phyloP scores from a whole-genome alignment of 441 rosid genomes.

The Theobroma grandiflorum region DNA sequence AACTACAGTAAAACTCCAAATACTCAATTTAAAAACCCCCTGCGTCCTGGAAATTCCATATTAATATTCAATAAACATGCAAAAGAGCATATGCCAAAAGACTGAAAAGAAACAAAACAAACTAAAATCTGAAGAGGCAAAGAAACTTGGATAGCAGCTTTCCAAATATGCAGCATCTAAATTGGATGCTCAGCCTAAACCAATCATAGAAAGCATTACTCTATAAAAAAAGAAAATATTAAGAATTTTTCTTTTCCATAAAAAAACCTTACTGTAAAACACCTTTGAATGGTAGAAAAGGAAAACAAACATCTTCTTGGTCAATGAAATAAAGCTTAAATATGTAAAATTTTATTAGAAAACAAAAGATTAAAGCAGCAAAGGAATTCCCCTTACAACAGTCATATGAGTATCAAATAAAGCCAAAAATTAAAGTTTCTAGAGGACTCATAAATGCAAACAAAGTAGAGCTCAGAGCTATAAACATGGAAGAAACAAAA shows the following conservation, averaged over 20 bases:
- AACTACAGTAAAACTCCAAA: slow-evolving; percentile 24
- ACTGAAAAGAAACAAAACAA: neutral
- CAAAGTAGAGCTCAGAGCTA: slow-evolving; percentile 25
- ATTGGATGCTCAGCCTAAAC: slow-evolving; percentile 4
- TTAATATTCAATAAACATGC: neutral
- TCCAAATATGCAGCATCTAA: neutral
- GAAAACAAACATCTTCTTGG: neutral
- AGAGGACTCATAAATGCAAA: slow-evolving; percentile 25
- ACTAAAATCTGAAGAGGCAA: neutral
- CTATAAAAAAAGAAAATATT: neutral
- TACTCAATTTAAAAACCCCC: slow-evolving; percentile 12
- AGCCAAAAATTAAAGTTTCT: slow-evolving; percentile 30
- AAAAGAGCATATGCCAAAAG: neutral
- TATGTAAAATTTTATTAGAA: neutral
- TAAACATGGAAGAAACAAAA: slow-evolving; percentile 43
- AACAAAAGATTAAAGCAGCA: neutral
- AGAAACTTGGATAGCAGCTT: neutral
- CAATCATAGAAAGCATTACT: slow-evolving; percentile 5
- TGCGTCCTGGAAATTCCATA: slow-evolving; percentile 33
- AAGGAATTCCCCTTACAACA: slow-evolving; percentile 23
- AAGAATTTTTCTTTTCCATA: neutral
- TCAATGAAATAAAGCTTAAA: neutral
- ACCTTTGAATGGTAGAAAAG: slow-evolving; percentile 20
- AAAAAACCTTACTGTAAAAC: neutral
- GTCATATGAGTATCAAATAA: slow-evolving; percentile 20